Evolutionary conservation across 495 filamentous ascomycete genomes (phyloP).

Genomic region (Xylaria nigripes): DNA sequence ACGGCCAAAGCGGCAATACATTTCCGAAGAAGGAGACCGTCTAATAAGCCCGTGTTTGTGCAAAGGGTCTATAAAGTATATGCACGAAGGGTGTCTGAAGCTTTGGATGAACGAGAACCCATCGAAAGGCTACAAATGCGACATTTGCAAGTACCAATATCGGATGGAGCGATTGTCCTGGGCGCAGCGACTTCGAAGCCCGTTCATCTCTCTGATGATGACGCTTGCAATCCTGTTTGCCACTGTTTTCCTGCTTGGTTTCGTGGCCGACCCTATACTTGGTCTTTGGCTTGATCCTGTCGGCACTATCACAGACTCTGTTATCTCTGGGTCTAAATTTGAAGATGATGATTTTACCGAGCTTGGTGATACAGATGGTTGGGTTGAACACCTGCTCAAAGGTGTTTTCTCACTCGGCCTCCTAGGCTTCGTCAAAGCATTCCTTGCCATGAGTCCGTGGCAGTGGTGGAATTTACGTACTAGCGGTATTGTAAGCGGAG

Average conservation of each 20-base stretch:
- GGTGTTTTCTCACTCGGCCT: conserved; percentile 78
- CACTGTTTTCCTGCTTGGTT: conserved; percentile 72
- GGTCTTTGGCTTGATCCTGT: conserved; percentile 75
- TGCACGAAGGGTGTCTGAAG: conserved; percentile 90
- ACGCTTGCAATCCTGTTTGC: conserved; percentile 62
- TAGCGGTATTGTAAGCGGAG: conserved; percentile 30
- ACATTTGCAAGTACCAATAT: conserved; percentile 82
- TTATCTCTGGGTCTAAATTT: conserved; percentile 27
- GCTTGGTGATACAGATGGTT: conserved; percentile 41
- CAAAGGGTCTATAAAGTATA: conserved; percentile 85
- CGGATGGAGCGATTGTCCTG: conserved; percentile 68
- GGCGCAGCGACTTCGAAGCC: conserved; percentile 66
- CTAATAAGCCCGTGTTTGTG: conserved; percentile 90
- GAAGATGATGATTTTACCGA: conserved; percentile 28
- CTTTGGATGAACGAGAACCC: conserved; percentile 75
- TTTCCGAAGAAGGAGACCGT: conserved; percentile 66
- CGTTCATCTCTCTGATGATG: conserved; percentile 50
- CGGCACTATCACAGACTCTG: conserved; percentile 33
- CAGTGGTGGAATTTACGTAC: conserved; percentile 64
- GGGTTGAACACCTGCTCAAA: conserved; percentile 80
- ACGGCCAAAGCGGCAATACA: conserved; percentile 59
- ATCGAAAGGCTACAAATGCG: conserved; percentile 68
- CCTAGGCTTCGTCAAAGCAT: conserved; percentile 73
- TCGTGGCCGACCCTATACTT: conserved; percentile 88
- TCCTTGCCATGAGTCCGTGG: conserved; percentile 66